Conservation (phyloP, 805 yeast species). For the Cyberlindnera mrakii region DNA sequence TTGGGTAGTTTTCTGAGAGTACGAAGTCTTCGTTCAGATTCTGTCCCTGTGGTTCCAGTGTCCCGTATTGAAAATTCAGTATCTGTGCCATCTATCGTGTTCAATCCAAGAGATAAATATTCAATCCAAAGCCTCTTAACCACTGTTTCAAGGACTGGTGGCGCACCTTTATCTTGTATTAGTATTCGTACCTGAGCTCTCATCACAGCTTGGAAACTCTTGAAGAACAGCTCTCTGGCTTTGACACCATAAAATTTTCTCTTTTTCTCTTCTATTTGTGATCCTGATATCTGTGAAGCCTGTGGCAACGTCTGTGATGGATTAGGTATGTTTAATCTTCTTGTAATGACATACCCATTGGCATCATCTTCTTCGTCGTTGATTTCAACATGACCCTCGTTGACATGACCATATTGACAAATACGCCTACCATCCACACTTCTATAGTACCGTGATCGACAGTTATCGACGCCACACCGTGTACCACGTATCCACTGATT, state of each 20-base stretch:
- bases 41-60: conserved; percentile 2
- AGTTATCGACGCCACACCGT: conserved; percentile 84
- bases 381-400: conserved; percentile 70
- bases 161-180: conserved; percentile 26
- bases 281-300: conserved; percentile 19
- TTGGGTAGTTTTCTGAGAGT: neutral
- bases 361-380: conserved; percentile 80
- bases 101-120: conserved; percentile 11
- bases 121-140: conserved; percentile 35
- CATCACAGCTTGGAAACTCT: conserved; percentile 46
- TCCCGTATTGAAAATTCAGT: conserved; percentile 6
- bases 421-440: conserved; percentile 70
- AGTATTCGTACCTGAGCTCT: conserved; percentile 41
- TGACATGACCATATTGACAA: conserved; percentile 89
- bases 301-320: conserved; percentile 33
- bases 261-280: neutral
- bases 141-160: conserved; percentile 23
- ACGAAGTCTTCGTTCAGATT: conserved; percentile 1
- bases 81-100: conserved; percentile 1
- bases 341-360: conserved; percentile 37
- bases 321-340: conserved; percentile 45
- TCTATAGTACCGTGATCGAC: conserved; percentile 73
- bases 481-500: conserved; percentile 52
- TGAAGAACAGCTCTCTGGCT: conserved; percentile 38
- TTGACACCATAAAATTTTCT: conserved; percentile 40